phyloP scores from a whole-genome alignment of 75 land plant genomes.

The Ceratopteris richardii region DNA sequence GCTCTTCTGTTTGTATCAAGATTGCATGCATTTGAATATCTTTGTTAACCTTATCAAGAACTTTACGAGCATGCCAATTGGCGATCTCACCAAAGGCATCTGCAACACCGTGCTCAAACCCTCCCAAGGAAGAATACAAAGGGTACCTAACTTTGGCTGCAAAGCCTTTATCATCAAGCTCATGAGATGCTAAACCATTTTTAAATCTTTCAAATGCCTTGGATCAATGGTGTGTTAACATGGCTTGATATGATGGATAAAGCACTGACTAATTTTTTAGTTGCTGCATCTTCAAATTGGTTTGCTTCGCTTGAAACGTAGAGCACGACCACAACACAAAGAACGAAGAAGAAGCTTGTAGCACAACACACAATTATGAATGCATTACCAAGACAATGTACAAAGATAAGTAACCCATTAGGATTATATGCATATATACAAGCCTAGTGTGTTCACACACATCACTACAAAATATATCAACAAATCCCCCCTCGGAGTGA shows the following conservation, averaged over 20 bases:
- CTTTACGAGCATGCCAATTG: constrained; percentile 66
- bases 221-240: constrained; percentile 47
- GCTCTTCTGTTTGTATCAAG: constrained; percentile 39
- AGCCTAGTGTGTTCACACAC: no score
- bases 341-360: no score
- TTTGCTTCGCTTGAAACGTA: no score
- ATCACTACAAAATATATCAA: no score
- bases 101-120: constrained; percentile 65
- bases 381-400: no score
- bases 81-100: constrained; percentile 58
- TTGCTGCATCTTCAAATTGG: no score
- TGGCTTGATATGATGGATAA: constrained; percentile 65
- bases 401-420: no score
- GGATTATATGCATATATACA: no score
- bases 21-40: constrained; percentile 66
- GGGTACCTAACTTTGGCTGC: constrained; percentile 47
- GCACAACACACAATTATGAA: no score
- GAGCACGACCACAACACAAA: no score
- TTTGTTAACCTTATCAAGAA: constrained; percentile 55
- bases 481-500: no score
- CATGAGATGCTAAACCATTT: constrained; percentile 43
- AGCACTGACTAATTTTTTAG: no score
- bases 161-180: constrained; percentile 60
- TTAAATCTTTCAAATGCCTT: constrained; percentile 65
- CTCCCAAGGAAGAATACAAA: constrained; percentile 28